phyloP scores from a whole-genome alignment of 352 stramenopile species.

The Albugo candida region DNA sequence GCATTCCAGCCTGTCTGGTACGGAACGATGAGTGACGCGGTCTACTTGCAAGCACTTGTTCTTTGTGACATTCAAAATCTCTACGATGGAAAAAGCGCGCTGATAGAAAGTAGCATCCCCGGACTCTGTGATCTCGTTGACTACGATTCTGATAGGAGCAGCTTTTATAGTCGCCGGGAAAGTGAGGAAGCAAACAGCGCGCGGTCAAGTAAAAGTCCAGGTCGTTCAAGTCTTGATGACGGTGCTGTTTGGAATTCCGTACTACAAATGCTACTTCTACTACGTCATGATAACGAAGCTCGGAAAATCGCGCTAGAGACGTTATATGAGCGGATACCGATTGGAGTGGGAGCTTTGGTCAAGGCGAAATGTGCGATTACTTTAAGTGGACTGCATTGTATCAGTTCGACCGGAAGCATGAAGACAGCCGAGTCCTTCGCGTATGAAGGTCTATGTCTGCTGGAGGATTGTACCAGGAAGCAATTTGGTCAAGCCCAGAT shows the following conservation, averaged over 20 bases:
- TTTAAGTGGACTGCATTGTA: slow-evolving; percentile 28
- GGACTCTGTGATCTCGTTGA: slow-evolving; percentile 54
- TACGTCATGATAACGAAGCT: no score
- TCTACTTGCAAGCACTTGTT: slow-evolving; percentile 44
- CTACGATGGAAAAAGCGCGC: slow-evolving; percentile 49
- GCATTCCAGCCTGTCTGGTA: no score
- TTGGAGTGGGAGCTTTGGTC: slow-evolving; percentile 23
- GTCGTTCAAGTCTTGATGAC: no score
- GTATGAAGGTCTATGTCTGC: slow-evolving; percentile 52
- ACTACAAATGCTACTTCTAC: no score
- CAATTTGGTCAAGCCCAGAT: slow-evolving; percentile 10
- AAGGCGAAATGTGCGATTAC: slow-evolving; percentile 58
- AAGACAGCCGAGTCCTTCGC: slow-evolving; percentile 39
- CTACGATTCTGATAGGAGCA: slow-evolving; percentile 34
- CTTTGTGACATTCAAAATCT: slow-evolving; percentile 67
- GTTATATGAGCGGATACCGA: slow-evolving; percentile 37
- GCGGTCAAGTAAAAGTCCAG: no score
- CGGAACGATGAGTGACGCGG: slow-evolving; percentile 25
- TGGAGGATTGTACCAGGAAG: slow-evolving; percentile 28
- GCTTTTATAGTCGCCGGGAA: no score
- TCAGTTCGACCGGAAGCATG: slow-evolving; percentile 12
- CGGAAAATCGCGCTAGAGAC: slow-evolving; percentile 15
- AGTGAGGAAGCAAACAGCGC: no score
- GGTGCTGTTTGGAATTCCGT: no score
- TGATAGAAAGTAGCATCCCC: slow-evolving; percentile 41